Percentiles rank a stretch among this genome's conserved stretches.
These are phyloP conservation scores for Excoecaria agallocha DNA, from an alignment of 345 rosid genomes.

Conservation along the genomic window DNA sequence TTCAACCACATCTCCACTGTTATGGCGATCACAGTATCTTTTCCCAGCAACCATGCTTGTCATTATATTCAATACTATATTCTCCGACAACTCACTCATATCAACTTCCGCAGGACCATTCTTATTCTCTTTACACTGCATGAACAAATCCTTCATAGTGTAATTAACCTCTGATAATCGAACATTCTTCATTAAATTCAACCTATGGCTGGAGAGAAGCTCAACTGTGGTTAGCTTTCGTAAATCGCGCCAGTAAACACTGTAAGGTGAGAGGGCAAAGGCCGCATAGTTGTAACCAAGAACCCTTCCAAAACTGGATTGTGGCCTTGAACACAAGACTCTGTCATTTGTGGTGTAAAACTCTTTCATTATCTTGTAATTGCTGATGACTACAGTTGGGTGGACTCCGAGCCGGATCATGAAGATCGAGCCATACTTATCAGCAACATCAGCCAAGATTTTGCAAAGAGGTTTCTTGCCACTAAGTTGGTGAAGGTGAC, in stretches of 20 bases:
- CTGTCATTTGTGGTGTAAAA: constrained; percentile 23
- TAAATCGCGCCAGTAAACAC: constrained; percentile 17
- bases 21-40: no score
- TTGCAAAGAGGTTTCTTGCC: no score
- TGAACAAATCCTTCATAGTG: constrained; percentile 1
- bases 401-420: no score
- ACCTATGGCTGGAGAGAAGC: constrained; percentile 17
- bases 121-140: no score
- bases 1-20: no score
- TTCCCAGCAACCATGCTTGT: no score
- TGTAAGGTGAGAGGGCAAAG: constrained; percentile 21
- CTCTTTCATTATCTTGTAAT: constrained; percentile 12
- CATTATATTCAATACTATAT: no score
- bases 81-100: no score
- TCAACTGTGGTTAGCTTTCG: constrained; percentile 11
- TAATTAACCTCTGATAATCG: not conserved
- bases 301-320: constrained; percentile 11
- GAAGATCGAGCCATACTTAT: no score
- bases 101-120: no score
- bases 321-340: constrained; percentile 12
- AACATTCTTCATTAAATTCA: constrained; percentile 3
- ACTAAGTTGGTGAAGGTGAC: no score
- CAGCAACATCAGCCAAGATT: no score
- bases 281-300: constrained; percentile 16
- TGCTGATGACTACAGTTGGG: not conserved